These are phyloP conservation scores for Fusarium virguliforme DNA, from an alignment of 2,329 filamentous ascomycete genomes.

Conservation along the genomic window DNA sequence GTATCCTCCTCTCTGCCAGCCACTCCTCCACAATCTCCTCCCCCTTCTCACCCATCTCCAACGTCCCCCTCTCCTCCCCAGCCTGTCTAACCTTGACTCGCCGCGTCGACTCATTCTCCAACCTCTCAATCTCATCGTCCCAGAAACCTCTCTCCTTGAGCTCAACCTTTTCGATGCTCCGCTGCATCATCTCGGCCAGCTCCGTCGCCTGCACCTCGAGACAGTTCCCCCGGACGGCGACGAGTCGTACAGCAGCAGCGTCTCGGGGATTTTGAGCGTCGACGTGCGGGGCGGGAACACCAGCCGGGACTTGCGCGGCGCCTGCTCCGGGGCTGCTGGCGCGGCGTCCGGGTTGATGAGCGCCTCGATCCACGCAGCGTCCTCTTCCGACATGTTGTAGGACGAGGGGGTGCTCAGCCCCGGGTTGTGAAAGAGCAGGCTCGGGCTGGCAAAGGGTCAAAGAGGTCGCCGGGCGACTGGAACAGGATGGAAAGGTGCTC, in stretches of 20 bases:
- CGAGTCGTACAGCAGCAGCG: conserved; percentile 65
- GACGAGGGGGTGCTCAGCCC: conserved; percentile 63
- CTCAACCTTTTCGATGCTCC: conserved; percentile 65
- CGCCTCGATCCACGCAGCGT: conserved; percentile 48
- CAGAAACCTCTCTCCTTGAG: conserved; percentile 60
- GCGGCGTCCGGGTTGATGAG: conserved; percentile 44
- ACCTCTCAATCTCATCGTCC: conserved; percentile 59
- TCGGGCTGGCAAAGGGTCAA: conserved; percentile 75
- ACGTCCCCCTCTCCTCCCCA: conserved; percentile 51
- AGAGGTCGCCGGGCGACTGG: conserved; percentile 63
- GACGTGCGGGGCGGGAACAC: conserved; percentile 66
- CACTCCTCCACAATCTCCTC: conserved; percentile 52
- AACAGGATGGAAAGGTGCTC: conserved; percentile 64
- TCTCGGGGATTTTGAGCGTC: conserved; percentile 65
- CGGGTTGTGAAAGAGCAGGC: conserved; percentile 71
- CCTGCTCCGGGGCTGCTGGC: conserved; percentile 36
- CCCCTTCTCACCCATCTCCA: conserved; percentile 52
- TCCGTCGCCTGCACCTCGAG: conserved; percentile 65
- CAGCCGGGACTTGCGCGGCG: conserved; percentile 61
- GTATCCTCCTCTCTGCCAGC: conserved; percentile 48
- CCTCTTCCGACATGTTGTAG: conserved; percentile 59
- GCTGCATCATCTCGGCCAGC: conserved; percentile 65
- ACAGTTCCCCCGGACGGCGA: conserved; percentile 58
- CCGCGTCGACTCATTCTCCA: conserved; percentile 55
- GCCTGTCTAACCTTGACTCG: conserved; percentile 60